Conservation (phyloP, 768 basidiomycete genomes). For the Hebeloma cylindrosporum region DNA sequence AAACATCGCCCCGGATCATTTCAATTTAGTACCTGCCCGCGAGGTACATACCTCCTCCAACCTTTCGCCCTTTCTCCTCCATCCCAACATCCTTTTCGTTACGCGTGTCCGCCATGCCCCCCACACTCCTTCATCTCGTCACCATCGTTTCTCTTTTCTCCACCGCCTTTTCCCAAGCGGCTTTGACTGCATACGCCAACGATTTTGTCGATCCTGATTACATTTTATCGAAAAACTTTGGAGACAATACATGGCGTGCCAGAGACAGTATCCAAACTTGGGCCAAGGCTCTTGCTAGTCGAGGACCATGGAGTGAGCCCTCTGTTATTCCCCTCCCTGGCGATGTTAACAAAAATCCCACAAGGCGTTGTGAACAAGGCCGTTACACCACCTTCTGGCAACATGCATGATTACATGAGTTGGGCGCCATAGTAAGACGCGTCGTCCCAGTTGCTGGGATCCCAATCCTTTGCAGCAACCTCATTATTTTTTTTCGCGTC, state of each 20-base stretch:
- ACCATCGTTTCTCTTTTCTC: constrained; percentile 21
- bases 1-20: too few species aligned
- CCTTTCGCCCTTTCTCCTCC: constrained; percentile 5
- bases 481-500: background rate
- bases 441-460: too few species aligned
- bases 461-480: background rate
- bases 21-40: too few species aligned
- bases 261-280: constrained; percentile 45
- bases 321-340: background rate
- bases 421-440: constrained; percentile 64
- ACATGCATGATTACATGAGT: constrained; percentile 66
- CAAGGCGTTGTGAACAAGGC: constrained; percentile 51
- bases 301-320: constrained; percentile 60
- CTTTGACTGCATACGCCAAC: constrained; percentile 45
- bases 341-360: background rate
- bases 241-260: constrained; percentile 42
- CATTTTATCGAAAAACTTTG: constrained; percentile 43
- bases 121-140: constrained; percentile 29
- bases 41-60: too few species aligned
- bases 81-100: constrained; percentile 3
- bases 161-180: constrained; percentile 27
- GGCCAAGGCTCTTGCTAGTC: constrained; percentile 42
- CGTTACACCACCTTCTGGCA: constrained; percentile 48
- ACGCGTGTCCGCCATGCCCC: constrained; percentile 26
- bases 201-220: constrained; percentile 56